Percentiles rank a stretch among this genome's conserved stretches.
Evolutionary conservation across 78 protist genomes (phyloP).

Genomic region (Anaeramoeba flamelloides): DNA sequence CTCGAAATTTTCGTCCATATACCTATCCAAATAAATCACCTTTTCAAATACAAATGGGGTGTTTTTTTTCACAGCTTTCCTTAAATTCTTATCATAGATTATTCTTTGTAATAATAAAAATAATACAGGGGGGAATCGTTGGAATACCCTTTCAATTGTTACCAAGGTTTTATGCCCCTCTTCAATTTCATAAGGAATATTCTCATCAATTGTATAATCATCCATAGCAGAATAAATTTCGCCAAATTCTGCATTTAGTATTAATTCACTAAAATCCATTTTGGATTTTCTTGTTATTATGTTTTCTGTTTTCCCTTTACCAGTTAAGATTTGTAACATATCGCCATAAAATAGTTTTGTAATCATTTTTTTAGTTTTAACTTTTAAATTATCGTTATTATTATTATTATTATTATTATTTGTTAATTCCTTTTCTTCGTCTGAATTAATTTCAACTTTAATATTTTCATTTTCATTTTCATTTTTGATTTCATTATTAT

Average conservation of each 20-base stretch:
- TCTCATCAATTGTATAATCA: background rate
- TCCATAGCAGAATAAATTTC: background rate
- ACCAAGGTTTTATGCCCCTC: background rate
- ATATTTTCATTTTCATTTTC: background rate
- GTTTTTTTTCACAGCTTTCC: background rate
- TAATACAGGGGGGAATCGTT: background rate
- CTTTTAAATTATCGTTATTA: background rate
- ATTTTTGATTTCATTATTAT: background rate
- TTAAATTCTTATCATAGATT: background rate
- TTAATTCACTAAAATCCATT: background rate
- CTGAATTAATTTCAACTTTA: background rate
- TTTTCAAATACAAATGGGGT: background rate
- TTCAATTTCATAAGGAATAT: background rate
- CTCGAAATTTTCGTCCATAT: background rate
- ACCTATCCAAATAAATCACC: background rate
- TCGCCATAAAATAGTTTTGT: background rate
- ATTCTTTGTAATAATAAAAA: background rate
- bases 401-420: background rate
- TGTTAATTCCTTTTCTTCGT: background rate
- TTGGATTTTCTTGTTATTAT: background rate
- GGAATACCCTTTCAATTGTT: background rate
- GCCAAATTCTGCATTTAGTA: background rate
- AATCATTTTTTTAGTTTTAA: background rate
- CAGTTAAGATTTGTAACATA: background rate
- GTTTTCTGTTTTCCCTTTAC: background rate